A percentile compares a stretch with the other conserved stretches of the same genome.
phyloP scores from a whole-genome alignment of 2,329 filamentous ascomycete species.

The Calonectria naviculata region DNA sequence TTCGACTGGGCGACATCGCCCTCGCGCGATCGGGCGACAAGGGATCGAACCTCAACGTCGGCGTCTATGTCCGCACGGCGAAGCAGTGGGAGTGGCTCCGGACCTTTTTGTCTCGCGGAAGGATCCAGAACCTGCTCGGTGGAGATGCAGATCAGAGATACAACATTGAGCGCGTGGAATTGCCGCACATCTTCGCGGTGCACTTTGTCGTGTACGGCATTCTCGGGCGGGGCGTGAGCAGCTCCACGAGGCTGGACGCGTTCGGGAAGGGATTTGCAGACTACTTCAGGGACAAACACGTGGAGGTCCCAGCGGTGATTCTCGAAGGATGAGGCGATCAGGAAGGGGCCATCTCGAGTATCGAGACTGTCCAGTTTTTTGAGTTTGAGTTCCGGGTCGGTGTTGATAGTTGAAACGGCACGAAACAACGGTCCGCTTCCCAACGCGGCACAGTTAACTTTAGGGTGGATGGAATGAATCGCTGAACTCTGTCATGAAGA shows the following conservation, averaged over 20 bases:
- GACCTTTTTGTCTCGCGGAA: constrained; percentile 4
- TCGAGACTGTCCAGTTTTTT: no score
- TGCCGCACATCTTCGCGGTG: constrained; percentile 10
- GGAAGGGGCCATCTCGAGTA: no score
- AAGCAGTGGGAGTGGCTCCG: constrained; percentile 17
- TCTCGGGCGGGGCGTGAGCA: constrained; percentile 15
- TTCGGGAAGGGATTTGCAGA: constrained; percentile 22
- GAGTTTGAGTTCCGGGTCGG: background rate
- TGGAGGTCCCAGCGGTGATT: constrained; percentile 3
- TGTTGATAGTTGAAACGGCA: background rate
- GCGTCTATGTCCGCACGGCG: constrained; percentile 5
- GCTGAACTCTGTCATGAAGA: background rate
- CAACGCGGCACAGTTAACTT: background rate
- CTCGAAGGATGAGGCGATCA: background rate
- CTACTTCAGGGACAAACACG: constrained; percentile 15
- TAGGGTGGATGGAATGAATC: background rate
- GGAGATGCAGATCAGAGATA: constrained; percentile 1
- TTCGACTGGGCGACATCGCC: constrained; percentile 9
- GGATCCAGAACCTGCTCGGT: constrained; percentile 6
- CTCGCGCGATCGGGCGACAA: constrained; percentile 21
- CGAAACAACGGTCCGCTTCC: background rate
- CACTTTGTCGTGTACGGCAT: constrained; percentile 19
- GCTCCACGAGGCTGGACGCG: constrained; percentile 17
- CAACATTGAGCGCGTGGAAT: constrained; percentile 18
- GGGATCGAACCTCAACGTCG: constrained; percentile 18